Evolutionary conservation across 805 yeast species (phyloP), one percentile per base, ranked within the genome.

Genomic region (Candida manassasensis): DNA sequence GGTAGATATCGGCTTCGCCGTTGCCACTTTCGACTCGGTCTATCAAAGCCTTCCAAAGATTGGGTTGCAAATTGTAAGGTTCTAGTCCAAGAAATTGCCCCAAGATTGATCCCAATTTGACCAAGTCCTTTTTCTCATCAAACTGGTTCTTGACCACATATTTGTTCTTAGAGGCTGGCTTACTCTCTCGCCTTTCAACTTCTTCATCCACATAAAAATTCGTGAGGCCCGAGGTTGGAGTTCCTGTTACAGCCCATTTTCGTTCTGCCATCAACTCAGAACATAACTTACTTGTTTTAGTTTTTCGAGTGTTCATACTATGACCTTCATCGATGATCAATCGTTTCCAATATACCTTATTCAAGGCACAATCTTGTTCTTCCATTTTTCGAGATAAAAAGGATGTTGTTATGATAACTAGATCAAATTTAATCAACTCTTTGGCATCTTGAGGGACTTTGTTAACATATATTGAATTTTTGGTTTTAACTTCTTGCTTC

Each of bases 261-360:
- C 86, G 63, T 47, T 81, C 89, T 6, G 74, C 73, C 32, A 57
- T 52, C 30, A 82, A 48, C 15, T 61, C 56, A 21, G 62, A 63
- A 13, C 84, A 77, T 21, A 76, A 49, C 6, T 55, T 48, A 6
- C 75, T 79, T 0, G 75, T 67, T 33, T 73, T 61, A 0, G 84
- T 67, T 1, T 67, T 52, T 37, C 68, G 69, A 6, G 80, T 67
- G 39, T 65, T 69, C 73, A 81, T 69, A 18, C 79, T 69, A 51
- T 81, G 88, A 0, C 88, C 88, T 52, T 81, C 89, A 52, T 81
- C 89, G n/a, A 82, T 75, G 12, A 82, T 78, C 19, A 81, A 57
- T 15, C 88, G 49, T 48, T 81, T 81, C 87, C 88, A 81, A 43
- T 70, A 75, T 1, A 80, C 53, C 9, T 52, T 46, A 24, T 56